Base-by-base conservation (phyloP, 192 early-diverging fungal genomes). In the Backusella circina region DNA sequence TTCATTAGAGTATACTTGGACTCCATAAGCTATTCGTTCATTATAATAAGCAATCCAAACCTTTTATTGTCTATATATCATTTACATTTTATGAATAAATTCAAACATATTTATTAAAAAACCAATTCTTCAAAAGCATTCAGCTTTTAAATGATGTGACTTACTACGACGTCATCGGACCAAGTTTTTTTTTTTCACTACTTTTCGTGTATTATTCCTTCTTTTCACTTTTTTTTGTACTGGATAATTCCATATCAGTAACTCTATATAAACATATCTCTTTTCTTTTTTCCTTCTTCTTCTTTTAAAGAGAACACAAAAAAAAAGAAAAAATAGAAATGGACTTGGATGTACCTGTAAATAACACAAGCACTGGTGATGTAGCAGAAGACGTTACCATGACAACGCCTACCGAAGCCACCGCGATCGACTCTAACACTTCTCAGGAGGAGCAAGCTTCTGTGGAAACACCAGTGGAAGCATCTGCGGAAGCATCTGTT, bases 341-440 rank as follows among this genome's bases (percentile, higher is more conserved):
- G 67, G 67, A 37, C 67, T 33, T 35, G 66, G 66, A 67, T 36
- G 36, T 68, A 23, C 67, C 67, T 37, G 35, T 37, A 68, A 68
- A 68, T 68, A 68, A 33, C 21, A 38, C 65, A 66, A 66, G 2
- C 28, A 35, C 33, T 10, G n/a, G 18, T 26, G 33, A 18, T 68
- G 32, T 38, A 9, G 6, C 35, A n/a, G 67, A 68, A 68, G 67
- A 68, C 36, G 33, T 68, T 68, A 7, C 1, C 2, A 68, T 68
- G 67, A 12, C 32, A 68, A n/a, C 28, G 37, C 10, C 35, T 75
- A 31, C 44, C 31, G 33, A 21, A 31, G 30, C 33, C 30, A 33
- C 51, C 23, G 23, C 54, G 54, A 61, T 61, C 54, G 54, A 61
- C 2, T 2, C 54, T 13, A 12, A 9, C 28, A 10, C 2, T 61